These are phyloP conservation scores for Verruconis gallopava DNA, from an alignment of 2,329 filamentous ascomycete genomes.

Conservation along the genomic window DNA sequence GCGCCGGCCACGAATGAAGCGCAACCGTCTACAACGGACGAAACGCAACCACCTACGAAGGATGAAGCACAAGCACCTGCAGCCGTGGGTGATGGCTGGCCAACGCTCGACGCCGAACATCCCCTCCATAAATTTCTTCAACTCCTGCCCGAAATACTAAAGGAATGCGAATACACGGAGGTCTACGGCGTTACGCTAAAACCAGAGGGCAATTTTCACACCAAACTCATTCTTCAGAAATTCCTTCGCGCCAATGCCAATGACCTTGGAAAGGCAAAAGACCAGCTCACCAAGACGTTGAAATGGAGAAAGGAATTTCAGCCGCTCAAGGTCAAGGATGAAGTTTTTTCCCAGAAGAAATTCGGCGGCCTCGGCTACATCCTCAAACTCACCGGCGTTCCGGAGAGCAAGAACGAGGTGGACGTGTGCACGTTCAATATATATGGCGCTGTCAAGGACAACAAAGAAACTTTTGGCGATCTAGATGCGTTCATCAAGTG, in stretches of 20 bases:
- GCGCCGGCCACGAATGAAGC: neutral
- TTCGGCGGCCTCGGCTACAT: slow-evolving; percentile 73
- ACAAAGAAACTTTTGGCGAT: slow-evolving; percentile 69
- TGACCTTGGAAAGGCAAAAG: slow-evolving; percentile 58
- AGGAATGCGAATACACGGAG: slow-evolving; percentile 51
- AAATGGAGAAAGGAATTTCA: slow-evolving; percentile 71
- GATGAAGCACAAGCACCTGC: neutral
- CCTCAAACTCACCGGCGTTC: slow-evolving; percentile 50
- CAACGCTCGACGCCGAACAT: slow-evolving; percentile 24
- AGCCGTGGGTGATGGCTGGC: slow-evolving; percentile 17
- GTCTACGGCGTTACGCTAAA: slow-evolving; percentile 73
- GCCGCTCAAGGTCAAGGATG: slow-evolving; percentile 50
- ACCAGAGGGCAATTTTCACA: slow-evolving; percentile 41
- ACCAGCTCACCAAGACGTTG: slow-evolving; percentile 67
- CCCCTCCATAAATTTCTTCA: slow-evolving; percentile 44
- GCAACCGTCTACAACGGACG: neutral
- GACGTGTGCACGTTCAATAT: slow-evolving; percentile 81
- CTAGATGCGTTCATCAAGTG: slow-evolving; percentile 79
- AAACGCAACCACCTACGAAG: neutral
- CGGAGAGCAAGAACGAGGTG: slow-evolving; percentile 41
- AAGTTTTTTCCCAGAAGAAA: slow-evolving; percentile 51
- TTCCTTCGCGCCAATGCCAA: slow-evolving; percentile 83
- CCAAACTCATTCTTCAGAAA: slow-evolving; percentile 78
- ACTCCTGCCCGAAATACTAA: slow-evolving; percentile 44
- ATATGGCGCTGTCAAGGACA: slow-evolving; percentile 75